Evolutionary conservation across 1,284 basidiomycete genomes (phyloP), one percentile per base, ranked within the genome.

Genomic region (Neonothopanus nambi): DNA sequence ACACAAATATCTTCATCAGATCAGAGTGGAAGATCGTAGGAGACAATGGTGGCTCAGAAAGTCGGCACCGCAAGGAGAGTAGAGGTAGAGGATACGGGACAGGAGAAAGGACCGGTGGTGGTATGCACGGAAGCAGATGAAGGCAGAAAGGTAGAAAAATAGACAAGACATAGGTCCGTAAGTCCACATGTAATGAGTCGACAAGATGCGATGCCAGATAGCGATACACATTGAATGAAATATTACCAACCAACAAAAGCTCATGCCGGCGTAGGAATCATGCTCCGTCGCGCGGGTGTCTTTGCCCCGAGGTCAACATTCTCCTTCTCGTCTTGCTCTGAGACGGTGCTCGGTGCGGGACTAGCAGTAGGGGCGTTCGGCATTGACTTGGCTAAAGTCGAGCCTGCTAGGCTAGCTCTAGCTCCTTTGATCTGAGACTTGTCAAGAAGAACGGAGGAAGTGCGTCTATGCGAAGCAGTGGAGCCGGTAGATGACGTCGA

Each of bases 321-420:
- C 41, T 56, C 55, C 51, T 56, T 56, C 23, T 56, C 55, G 18
- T 52, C 50, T 33, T 56, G 48, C 12, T 53, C 46, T 8, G 51
- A 48, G 1, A 36, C 15, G 18, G 26, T 41, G 28, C 50, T 44
- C 9, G 50, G 33, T 11, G 38, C 40, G 7, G 55, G 47, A 20
- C 20, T 45, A 9, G 26, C 38, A 23, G 40, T 52, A 28, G 51
- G 49, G 26, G 40, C 47, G 15, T 30, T 48, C 36, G 50, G 51
- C 37, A 48, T 21, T 20, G 37, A 51, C 13, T 23, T 36, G 21
- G 30, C 45, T 45, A 33, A 9, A 33, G 4, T 33, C 13, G 30
- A 33, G 3, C 30, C 30, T 39, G 48, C 48, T 13, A 33, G 30
- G 30, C 30, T 33, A 33, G 30, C 30, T 33, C 30, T 33, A 33